Evolutionary conservation across 2,329 filamentous ascomycete genomes (phyloP), one percentile per base, ranked within the genome.

Genomic region (Talaromyces amestolkiae): DNA sequence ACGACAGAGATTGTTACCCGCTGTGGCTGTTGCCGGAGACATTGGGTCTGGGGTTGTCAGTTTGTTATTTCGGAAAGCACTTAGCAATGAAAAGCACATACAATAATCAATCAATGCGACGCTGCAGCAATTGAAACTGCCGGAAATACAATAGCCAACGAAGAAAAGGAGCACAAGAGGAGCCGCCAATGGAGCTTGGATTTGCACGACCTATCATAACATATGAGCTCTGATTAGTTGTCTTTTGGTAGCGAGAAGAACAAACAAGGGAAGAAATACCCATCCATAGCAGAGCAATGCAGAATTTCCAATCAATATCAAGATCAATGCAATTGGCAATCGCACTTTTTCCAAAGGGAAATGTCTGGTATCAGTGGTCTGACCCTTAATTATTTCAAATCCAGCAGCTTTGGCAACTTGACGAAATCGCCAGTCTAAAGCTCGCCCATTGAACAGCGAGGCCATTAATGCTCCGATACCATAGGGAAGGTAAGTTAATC

Each of bases 311-410:
- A 61, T 51, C 43, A 74, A 59, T 5, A 80, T 70, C 59, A 80
- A 68, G 1, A 78, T 78, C 3, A 80, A 64, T 4, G 74, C 77
- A 45, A 80, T 72, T 63, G 80, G 72, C 24, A 82, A 67, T 13
- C 80, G 73, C 3, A 77, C 79, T 15, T 71, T 73, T 66, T 83
- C 81, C 65, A 82, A 77, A 2, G 79, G 78, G 45, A 81, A 81
- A 1, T 74, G 59, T 3, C 68, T 69, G 27, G 81, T 69, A 61
- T 81, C 77, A 5, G 73, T 74, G 33, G 75, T 68, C 3, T 74
- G 71, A 51, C 74, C 76, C 49, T 74, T 74, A n/a, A 68, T 68
- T 19, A 79, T 19, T 0, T 74, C 72, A 24, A 78, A 71, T 5
- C 73, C 72, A 31, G 74, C 56, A 13, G 69, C 53, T 37, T 69